Evolutionary conservation across 331 rosid genomes (phyloP), one percentile per base, ranked within the genome.

Genomic region (Stylosanthes scabra): DNA sequence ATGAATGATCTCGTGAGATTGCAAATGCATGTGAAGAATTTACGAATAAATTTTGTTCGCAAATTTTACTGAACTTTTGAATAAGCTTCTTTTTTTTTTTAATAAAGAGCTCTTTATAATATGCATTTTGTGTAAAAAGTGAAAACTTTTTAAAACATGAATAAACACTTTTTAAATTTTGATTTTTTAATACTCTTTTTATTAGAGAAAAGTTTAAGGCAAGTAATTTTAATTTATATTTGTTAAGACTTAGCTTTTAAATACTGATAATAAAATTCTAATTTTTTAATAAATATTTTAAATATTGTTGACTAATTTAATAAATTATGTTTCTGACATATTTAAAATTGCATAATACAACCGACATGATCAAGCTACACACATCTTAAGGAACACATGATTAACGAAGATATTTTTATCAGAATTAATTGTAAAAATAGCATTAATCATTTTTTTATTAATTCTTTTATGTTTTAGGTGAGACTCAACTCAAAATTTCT

Each of bases 11-110:
- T 2, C 8, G 45, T n/a, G 51, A 62, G 15, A 60, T 37, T n/a
- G 47, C 41, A 39, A n/a, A 12, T 61, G 11, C 46, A 41, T 39
- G 47, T 62, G 66, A 61, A 62, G 67, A 62, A 40, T 37, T 14
- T 9, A 62, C 16, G 31, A 39, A 11, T 1, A 52, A 60, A 41
- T 15, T 39, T 63, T 63, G 68, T 9, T 40, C 1, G 51, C 20
- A 6, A 6, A 34, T n/a, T 61, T 62, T n/a, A 8, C 9, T 34
- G n/a, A 7, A 37, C 34, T 34, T 13, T 31, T 7, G 37, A 11
- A 13, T 39, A 37, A 61, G 10, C 2, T 15, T 11, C 39, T 62
- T 11, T 62, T 11, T 62, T 62, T 11, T 62, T 62, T 7, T 62
- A 7, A 15, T 15, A 15, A 40, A 62, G 41, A 41, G 14, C 8